Evolutionary conservation across 2,329 filamentous ascomycete species (phyloP).

Genomic region (Beauveria scarabaeidicola): DNA sequence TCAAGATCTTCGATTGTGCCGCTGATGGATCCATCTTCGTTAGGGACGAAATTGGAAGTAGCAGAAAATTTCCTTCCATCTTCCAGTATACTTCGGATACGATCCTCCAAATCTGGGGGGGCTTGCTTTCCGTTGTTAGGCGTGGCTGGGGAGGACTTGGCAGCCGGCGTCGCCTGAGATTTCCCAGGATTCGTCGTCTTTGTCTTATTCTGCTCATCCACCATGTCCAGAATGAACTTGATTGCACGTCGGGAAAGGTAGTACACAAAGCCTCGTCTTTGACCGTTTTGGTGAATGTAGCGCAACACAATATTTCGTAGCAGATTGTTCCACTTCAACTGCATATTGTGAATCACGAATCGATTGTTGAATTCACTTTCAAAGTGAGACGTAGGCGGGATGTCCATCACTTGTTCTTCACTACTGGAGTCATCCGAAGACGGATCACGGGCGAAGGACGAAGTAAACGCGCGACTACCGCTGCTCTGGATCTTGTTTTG

Average conservation of each 20-base stretch:
- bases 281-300: conserved; percentile 95
- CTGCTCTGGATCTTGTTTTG: conserved; percentile 26
- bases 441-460: neutral
- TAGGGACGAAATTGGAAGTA: conserved; percentile 23
- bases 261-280: conserved; percentile 92
- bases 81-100: conserved; percentile 74
- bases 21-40: conserved; percentile 25
- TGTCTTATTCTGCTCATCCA: conserved; percentile 82
- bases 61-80: conserved; percentile 74
- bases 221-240: conserved; percentile 96
- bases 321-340: conserved; percentile 97
- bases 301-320: conserved; percentile 92
- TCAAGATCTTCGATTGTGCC: conserved; percentile 53
- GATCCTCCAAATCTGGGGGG: conserved; percentile 64
- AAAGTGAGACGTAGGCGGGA: conserved; percentile 68
- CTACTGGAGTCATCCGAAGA: conserved; percentile 13
- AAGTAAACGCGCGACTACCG: conserved; percentile 19
- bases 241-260: conserved; percentile 93
- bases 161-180: conserved; percentile 20
- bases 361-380: conserved; percentile 95
- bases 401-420: conserved; percentile 44
- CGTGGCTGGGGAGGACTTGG: conserved; percentile 28
- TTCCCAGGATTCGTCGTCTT: conserved; percentile 34
- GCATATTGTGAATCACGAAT: conserved; percentile 95
- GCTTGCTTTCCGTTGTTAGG: conserved; percentile 47